Conservation (phyloP, 371 early-diverging fungal species). For the Haplosporangium sp. region DNA sequence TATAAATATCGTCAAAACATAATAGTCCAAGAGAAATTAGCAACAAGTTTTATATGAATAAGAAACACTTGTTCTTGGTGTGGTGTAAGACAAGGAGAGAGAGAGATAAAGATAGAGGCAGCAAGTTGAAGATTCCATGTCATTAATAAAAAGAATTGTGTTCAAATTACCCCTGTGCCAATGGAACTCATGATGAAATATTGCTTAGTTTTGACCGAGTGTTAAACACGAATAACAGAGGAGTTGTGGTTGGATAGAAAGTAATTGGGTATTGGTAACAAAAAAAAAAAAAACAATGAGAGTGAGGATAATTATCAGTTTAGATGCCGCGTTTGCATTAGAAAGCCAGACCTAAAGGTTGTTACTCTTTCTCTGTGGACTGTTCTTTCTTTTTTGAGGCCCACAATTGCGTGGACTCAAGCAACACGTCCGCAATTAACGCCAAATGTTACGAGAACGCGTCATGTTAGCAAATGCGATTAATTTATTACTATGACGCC, state of each 20-base stretch:
- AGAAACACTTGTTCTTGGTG: background rate
- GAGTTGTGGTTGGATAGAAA: conserved; percentile 4
- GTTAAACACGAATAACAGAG: background rate
- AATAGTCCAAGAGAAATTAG: background rate
- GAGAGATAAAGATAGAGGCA: too few species aligned
- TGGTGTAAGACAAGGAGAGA: too few species aligned
- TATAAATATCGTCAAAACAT: conserved; percentile 39
- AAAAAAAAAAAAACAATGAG: conserved; percentile 1
- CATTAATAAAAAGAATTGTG: background rate
- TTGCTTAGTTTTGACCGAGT: background rate
- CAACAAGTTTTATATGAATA: background rate
- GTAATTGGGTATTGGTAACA: background rate
- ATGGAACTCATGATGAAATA: conserved; percentile 70
- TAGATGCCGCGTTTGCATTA: background rate
- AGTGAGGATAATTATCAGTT: background rate
- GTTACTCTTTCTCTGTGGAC: background rate
- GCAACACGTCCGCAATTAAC: conserved; percentile 1
- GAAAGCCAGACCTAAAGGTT: background rate
- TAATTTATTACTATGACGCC: background rate
- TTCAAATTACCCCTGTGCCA: conserved; percentile 72
- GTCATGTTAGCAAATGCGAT: conserved; percentile 22
- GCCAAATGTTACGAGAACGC: conserved; percentile 3
- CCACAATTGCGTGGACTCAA: conserved; percentile 14
- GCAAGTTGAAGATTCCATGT: background rate
- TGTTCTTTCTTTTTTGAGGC: background rate